These are phyloP conservation scores for Bipolaris gigantea DNA, from an alignment of 2,329 filamentous ascomycete species.

Conservation along the genomic window DNA sequence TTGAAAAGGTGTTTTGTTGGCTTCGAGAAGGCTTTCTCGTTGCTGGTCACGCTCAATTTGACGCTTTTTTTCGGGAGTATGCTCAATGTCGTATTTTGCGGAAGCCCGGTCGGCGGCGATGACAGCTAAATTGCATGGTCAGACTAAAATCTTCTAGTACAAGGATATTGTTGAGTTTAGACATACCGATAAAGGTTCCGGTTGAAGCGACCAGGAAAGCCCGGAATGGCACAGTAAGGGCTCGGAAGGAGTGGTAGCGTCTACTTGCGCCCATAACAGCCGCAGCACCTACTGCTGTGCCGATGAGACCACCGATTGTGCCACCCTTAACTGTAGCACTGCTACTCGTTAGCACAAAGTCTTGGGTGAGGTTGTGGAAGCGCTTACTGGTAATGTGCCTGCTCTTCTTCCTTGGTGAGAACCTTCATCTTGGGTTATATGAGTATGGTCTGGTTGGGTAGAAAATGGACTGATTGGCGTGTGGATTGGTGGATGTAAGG, in stretches of 20 bases:
- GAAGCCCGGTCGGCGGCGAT: constrained; percentile 78
- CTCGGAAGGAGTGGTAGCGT: constrained; percentile 76
- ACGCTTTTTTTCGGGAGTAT: constrained; percentile 59
- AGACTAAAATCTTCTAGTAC: constrained; percentile 3
- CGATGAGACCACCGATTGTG: constrained; percentile 68
- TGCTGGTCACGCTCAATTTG: constrained; percentile 34
- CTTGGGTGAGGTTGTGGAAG: background rate
- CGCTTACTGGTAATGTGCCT: constrained; percentile 73
- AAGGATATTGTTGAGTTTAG: background rate
- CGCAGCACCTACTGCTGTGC: constrained; percentile 66
- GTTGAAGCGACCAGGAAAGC: constrained; percentile 83
- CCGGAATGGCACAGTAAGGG: constrained; percentile 85
- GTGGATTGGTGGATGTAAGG: background rate
- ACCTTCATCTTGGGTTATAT: constrained; percentile 73
- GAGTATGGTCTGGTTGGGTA: constrained; percentile 2
- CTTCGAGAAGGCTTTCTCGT: constrained; percentile 48
- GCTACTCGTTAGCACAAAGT: constrained; percentile 15
- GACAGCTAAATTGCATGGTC: constrained; percentile 58
- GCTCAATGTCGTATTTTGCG: constrained; percentile 68
- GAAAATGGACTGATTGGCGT: background rate
- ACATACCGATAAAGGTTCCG: constrained; percentile 73
- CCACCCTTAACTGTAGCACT: constrained; percentile 79
- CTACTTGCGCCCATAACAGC: constrained; percentile 69
- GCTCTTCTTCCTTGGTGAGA: constrained; percentile 90
- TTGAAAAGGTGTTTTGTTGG: constrained; percentile 60